phyloP scores from a whole-genome alignment of 2,329 filamentous ascomycete species.

The Penicillium sp. region DNA sequence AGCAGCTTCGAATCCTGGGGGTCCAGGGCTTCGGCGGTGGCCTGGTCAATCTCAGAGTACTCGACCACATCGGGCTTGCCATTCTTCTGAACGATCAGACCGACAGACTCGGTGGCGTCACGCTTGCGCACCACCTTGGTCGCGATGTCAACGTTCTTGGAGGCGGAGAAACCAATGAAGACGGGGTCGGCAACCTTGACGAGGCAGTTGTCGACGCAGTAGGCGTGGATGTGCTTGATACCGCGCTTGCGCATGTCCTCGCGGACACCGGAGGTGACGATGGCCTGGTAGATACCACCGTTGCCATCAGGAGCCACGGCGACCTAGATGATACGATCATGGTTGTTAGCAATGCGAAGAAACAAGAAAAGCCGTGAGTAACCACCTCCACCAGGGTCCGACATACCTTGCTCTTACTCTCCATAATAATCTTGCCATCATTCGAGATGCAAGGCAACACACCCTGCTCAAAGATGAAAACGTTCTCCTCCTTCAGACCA shows the following conservation, averaged over 20 bases:
- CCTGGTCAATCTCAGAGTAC: slow-evolving; percentile 93
- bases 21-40: slow-evolving; percentile 87
- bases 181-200: slow-evolving; percentile 96
- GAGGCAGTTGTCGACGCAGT: slow-evolving; percentile 99
- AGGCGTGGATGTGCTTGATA: slow-evolving; percentile 92
- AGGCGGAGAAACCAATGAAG: slow-evolving; percentile 91
- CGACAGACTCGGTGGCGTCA: slow-evolving; percentile 92
- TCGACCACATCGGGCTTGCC: slow-evolving; percentile 96
- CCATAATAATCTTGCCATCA: slow-evolving; percentile 94
- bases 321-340: slow-evolving; percentile 51
- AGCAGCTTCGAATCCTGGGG: slow-evolving; percentile 77
- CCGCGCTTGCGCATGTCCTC: slow-evolving; percentile 86
- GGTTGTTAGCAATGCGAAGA: neutral
- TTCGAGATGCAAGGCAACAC: slow-evolving; percentile 96
- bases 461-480: slow-evolving; percentile 94
- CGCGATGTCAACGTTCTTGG: slow-evolving; percentile 88
- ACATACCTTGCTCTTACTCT: slow-evolving; percentile 77
- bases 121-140: slow-evolving; percentile 99
- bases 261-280: slow-evolving; percentile 78
- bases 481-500: slow-evolving; percentile 80
- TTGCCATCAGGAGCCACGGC: slow-evolving; percentile 97
- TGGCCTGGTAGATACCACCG: slow-evolving; percentile 91
- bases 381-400: neutral
- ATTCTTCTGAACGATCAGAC: slow-evolving; percentile 91
- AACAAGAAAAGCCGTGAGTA: neutral